Percentiles rank a stretch among this genome's conserved stretches.
These are phyloP conservation scores for Aspergillus tanneri DNA, from an alignment of 2,329 filamentous ascomycete species.

Conservation along the genomic window DNA sequence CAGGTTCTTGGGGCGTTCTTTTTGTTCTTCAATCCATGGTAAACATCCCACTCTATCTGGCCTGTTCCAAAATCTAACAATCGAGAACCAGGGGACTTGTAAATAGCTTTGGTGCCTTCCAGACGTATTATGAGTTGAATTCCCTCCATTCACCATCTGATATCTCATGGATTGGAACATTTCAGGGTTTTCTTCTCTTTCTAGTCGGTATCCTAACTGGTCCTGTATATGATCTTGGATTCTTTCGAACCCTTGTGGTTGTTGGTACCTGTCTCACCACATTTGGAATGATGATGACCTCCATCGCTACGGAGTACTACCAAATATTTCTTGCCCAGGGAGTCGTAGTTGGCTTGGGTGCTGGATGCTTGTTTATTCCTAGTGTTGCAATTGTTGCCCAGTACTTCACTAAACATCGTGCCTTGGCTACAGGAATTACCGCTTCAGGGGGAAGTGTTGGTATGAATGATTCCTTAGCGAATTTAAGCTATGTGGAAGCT, in stretches of 20 bases:
- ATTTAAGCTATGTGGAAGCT: too few relatives aligned
- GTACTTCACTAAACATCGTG: conserved; percentile 30
- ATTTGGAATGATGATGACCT: conserved; percentile 46
- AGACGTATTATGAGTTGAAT: conserved; percentile 33
- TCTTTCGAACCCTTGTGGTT: conserved; percentile 35
- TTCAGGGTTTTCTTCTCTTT: conserved; percentile 50
- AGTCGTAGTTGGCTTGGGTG: conserved; percentile 48
- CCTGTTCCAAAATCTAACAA: too few relatives aligned
- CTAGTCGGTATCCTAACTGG: conserved; percentile 46
- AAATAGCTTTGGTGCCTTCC: conserved; percentile 34
- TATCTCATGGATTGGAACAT: conserved; percentile 55
- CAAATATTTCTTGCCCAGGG: conserved; percentile 51
- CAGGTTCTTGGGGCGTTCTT: conserved; percentile 34
- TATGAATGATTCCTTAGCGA: too few relatives aligned
- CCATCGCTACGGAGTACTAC: conserved; percentile 44
- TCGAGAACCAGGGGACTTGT: conserved; percentile 24
- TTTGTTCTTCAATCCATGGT: conserved; percentile 37
- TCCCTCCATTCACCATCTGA: conserved; percentile 36
- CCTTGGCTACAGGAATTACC: conserved; percentile 30
- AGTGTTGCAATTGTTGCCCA: conserved; percentile 29
- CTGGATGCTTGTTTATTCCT: conserved; percentile 38
- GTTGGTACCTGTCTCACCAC: conserved; percentile 36
- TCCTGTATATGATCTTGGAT: conserved; percentile 45
- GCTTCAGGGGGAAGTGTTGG: conserved; percentile 27
- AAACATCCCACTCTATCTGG: too few relatives aligned